phyloP scores from a whole-genome alignment of 2,329 filamentous ascomycete genomes.

The Aspergillus chevalieri region DNA sequence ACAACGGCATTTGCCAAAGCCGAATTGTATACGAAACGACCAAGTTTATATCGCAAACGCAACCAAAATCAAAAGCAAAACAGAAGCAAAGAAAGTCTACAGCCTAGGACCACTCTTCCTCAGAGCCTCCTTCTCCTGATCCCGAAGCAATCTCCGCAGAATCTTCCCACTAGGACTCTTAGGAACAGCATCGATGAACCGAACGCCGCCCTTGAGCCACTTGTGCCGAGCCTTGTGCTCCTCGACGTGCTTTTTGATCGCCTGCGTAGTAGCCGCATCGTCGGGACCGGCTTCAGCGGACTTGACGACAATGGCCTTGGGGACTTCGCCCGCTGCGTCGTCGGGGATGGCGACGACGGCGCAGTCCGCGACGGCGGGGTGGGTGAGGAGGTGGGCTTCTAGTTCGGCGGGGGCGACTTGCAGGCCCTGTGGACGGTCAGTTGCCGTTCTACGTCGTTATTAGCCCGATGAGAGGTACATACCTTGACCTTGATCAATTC shows the following conservation, averaged over 20 bases:
- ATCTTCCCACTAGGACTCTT: slow-evolving; percentile 61
- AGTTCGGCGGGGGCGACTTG: slow-evolving; percentile 82
- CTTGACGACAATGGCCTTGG: slow-evolving; percentile 60
- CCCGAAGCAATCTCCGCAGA: slow-evolving; percentile 58
- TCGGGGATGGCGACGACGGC: slow-evolving; percentile 70
- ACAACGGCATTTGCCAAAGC: not conserved
- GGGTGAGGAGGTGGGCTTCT: slow-evolving; percentile 70
- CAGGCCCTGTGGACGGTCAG: slow-evolving; percentile 50
- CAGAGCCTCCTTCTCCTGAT: slow-evolving; percentile 65
- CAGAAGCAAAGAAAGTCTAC: slow-evolving; percentile 33
- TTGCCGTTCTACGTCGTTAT: not conserved
- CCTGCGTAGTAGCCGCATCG: slow-evolving; percentile 44
- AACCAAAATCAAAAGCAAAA: not conserved
- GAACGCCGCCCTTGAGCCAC: slow-evolving; percentile 56
- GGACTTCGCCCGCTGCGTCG: slow-evolving; percentile 55
- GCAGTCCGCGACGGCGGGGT: slow-evolving; percentile 69
- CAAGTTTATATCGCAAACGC: not conserved
- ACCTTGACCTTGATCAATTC: slow-evolving; percentile 75
- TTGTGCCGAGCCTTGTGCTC: slow-evolving; percentile 58
- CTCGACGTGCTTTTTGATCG: slow-evolving; percentile 55
- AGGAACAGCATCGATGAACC: slow-evolving; percentile 52
- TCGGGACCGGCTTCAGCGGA: slow-evolving; percentile 48
- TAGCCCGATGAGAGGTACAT: slow-evolving; percentile 33
- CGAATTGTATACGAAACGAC: not conserved
- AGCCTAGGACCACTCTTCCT: slow-evolving; percentile 61